Conservation (phyloP, 1,284 basidiomycete species). For the Pterulicium gracile region DNA sequence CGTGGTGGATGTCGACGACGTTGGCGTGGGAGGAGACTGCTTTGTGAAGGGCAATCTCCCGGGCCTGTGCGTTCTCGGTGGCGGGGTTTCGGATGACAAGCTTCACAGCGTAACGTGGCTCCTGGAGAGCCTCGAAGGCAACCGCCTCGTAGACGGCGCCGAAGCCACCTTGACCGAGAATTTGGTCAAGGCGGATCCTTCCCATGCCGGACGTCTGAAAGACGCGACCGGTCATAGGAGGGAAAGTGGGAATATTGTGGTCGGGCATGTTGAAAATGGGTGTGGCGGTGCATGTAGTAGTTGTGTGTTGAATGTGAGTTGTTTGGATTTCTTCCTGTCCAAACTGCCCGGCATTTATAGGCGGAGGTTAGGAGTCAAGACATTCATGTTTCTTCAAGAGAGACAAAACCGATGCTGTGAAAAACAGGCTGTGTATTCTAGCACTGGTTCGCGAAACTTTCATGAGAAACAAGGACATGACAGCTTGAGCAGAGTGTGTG, state of each 20-base stretch:
- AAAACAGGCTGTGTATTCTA: too few species aligned
- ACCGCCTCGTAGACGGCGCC: slow-evolving; percentile 22
- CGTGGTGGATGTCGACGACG: slow-evolving; percentile 54
- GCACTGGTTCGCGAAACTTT: too few species aligned
- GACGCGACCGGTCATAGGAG: neutral
- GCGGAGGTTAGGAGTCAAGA: neutral
- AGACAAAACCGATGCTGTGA: too few species aligned
- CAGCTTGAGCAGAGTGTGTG: too few species aligned
- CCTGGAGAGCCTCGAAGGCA: slow-evolving; percentile 12
- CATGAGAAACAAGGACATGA: too few species aligned
- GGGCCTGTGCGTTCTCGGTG: slow-evolving; percentile 5
- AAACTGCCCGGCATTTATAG: neutral
- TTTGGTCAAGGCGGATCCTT: neutral
- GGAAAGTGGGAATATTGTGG: neutral
- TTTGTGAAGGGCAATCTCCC: slow-evolving; percentile 37
- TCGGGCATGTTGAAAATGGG: neutral
- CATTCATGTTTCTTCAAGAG: too few species aligned
- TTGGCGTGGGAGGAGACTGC: slow-evolving; percentile 51
- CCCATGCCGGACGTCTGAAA: neutral
- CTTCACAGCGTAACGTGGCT: slow-evolving; percentile 12
- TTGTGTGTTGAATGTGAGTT: neutral
- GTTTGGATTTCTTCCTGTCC: neutral
- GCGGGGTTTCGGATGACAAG: slow-evolving; percentile 7
- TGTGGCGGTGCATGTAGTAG: neutral
- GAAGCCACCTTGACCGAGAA: slow-evolving; percentile 20